These are phyloP conservation scores for Fusarium beomiforme DNA, from an alignment of 2,329 filamentous ascomycete genomes.

Conservation along the genomic window DNA sequence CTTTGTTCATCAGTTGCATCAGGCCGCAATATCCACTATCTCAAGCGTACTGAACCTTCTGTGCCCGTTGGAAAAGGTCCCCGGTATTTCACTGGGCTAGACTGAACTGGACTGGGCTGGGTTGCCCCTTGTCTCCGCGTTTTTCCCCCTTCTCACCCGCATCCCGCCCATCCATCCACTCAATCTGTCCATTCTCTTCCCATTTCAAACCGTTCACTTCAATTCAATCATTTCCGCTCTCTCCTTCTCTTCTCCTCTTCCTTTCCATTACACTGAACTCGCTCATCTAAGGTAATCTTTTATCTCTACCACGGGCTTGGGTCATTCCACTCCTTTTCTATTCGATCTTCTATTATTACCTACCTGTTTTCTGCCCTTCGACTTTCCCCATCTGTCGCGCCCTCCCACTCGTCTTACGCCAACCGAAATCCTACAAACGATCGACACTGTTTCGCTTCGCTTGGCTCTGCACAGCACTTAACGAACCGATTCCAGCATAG, in stretches of 20 bases:
- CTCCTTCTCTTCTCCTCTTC: conserved; percentile 30
- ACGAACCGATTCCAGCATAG: conserved; percentile 20
- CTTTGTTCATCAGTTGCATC: conserved; percentile 12
- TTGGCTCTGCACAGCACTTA: conserved; percentile 13
- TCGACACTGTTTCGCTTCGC: conserved; percentile 27
- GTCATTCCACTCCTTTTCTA: conserved; percentile 41
- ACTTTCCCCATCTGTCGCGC: conserved; percentile 16
- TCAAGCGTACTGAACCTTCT: conserved; percentile 1
- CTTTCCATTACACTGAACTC: conserved; percentile 29
- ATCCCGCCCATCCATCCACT: conserved; percentile 26
- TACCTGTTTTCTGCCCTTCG: conserved; percentile 36
- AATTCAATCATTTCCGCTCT: conserved; percentile 33
- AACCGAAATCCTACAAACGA: conserved; percentile 24
- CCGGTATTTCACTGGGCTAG: conserved; percentile 18
- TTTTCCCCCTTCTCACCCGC: conserved; percentile 35
- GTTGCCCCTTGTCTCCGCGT: conserved; percentile 37
- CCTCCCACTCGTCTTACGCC: conserved; percentile 15
- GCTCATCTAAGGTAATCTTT: conserved; percentile 16
- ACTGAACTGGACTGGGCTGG: conserved; percentile 21
- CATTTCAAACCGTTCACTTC: conserved; percentile 32
- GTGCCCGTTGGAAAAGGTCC: conserved; percentile 4
- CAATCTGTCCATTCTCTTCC: conserved; percentile 33
- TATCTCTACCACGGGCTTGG: conserved; percentile 32
- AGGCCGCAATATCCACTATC: conserved; percentile 16
- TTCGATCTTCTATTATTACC: conserved; percentile 24